A percentile compares a stretch with the other conserved stretches of the same genome.
Conservation (phyloP, 176 grass and related monocot genomes). For the Bolboschoenus planiculmis region DNA sequence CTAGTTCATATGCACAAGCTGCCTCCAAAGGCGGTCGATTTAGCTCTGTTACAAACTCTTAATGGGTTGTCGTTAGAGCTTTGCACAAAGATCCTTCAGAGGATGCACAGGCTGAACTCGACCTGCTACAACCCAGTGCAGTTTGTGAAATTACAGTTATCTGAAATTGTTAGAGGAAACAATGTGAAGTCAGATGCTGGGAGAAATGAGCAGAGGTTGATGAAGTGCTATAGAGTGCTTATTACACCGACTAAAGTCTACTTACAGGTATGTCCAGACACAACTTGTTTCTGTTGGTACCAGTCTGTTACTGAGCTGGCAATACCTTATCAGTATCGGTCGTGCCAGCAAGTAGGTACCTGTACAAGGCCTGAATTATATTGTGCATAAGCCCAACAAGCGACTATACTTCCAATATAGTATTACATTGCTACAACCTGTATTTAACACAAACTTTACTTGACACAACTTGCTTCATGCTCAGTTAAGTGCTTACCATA, state of each 20-base stretch:
- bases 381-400: neutral
- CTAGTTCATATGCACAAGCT: slow-evolving; percentile 87
- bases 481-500: neutral
- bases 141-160: slow-evolving; percentile 52
- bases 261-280: slow-evolving; percentile 10
- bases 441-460: neutral
- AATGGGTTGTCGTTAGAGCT: slow-evolving; percentile 38
- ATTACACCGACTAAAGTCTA: slow-evolving; percentile 87
- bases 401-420: neutral
- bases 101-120: slow-evolving; percentile 64
- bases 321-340: neutral
- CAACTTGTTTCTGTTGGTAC: neutral
- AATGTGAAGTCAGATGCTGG: slow-evolving; percentile 16
- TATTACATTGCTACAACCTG: neutral
- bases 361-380: neutral
- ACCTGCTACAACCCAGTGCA: slow-evolving; percentile 72
- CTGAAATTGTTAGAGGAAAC: slow-evolving; percentile 32
- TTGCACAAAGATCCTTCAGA: slow-evolving; percentile 60
- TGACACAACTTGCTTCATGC: neutral
- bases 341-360: too few relatives aligned
- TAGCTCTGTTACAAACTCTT: slow-evolving; percentile 66
- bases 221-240: slow-evolving; percentile 74
- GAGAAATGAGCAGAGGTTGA: slow-evolving; percentile 41
- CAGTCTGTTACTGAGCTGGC: neutral
- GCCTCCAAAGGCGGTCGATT: slow-evolving; percentile 46